phyloP scores from a whole-genome alignment of 1,139 yeast genomes.

The Meyerozyma smithsonii region DNA sequence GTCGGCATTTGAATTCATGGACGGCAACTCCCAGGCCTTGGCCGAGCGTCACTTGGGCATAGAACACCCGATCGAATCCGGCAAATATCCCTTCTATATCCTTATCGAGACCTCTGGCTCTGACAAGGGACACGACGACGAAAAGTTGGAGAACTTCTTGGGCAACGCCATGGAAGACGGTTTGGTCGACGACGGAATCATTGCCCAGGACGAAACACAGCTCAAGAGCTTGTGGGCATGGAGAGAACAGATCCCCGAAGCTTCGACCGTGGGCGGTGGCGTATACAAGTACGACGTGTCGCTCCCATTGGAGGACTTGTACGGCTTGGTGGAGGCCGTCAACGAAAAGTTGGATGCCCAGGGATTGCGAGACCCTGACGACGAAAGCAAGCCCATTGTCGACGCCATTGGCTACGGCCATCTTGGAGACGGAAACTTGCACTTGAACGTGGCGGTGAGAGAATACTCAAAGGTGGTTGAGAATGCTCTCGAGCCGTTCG shows the following conservation, averaged over 20 bases:
- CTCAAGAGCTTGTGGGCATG: conserved; percentile 81
- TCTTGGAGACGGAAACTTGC: conserved; percentile 93
- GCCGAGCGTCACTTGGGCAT: conserved; percentile 51
- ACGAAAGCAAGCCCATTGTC: conserved; percentile 67
- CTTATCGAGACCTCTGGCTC: conserved; percentile 94
- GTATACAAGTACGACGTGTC: conserved; percentile 97
- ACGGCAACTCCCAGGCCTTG: conserved; percentile 63
- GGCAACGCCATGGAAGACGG: conserved; percentile 84
- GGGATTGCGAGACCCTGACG: conserved; percentile 62
- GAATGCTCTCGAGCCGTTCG: conserved; percentile 80
- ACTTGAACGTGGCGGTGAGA: conserved; percentile 87
- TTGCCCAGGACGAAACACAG: conserved; percentile 94
- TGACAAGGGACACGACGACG: conserved; percentile 78
- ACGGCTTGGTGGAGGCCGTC: conserved; percentile 73
- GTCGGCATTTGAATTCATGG: conserved; percentile 96
- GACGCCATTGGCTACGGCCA: conserved; percentile 94
- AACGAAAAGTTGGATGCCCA: conserved; percentile 52
- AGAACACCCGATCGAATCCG: conserved; percentile 75
- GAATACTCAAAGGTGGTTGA: conserved; percentile 75
- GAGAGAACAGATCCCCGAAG: conserved; percentile 94
- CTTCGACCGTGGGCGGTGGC: conserved; percentile 81
- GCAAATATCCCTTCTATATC: conserved; percentile 76
- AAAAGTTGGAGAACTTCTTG: conserved; percentile 71
- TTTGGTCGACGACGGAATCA: conserved; percentile 82
- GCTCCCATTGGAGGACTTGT: conserved; percentile 73